Percentiles rank a stretch among this genome's conserved stretches.
Conservation (phyloP, 2,329 filamentous ascomycete genomes). For the Coniochaeta sp. region DNA sequence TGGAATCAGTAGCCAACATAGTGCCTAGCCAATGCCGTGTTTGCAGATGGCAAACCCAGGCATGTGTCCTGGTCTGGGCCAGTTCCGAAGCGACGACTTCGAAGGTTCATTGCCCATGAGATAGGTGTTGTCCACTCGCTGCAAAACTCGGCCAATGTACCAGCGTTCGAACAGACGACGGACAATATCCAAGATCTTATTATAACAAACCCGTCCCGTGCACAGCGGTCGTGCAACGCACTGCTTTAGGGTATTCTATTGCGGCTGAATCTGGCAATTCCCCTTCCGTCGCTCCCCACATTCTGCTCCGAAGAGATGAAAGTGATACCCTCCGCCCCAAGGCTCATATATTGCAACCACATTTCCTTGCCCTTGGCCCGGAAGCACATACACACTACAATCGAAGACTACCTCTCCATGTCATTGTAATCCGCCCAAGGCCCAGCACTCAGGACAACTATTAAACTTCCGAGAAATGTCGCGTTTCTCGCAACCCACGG, state of each 20-base stretch:
- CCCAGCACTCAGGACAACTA: background rate
- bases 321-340: background rate
- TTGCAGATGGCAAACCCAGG: too few species aligned
- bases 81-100: background rate
- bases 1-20: constrained; percentile 28
- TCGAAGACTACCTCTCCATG: background rate
- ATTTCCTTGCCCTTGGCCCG: background rate
- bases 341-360: background rate
- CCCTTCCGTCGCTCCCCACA: constrained; percentile 1
- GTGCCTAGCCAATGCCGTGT: too few species aligned
- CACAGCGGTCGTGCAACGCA: background rate
- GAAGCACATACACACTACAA: background rate
- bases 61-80: background rate
- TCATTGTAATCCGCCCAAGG: background rate
- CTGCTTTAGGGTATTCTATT: background rate
- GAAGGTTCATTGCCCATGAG: background rate
- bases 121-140: background rate
- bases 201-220: background rate
- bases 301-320: background rate
- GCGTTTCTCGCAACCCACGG: background rate
- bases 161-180: background rate
- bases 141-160: background rate
- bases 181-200: background rate
- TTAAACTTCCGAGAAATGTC: background rate
- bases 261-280: background rate